A percentile compares a stretch with the other conserved stretches of the same genome.
These are phyloP conservation scores for Besnoitia besnoiti DNA, from an alignment of 169 alveolate genomes.

Conservation along the genomic window DNA sequence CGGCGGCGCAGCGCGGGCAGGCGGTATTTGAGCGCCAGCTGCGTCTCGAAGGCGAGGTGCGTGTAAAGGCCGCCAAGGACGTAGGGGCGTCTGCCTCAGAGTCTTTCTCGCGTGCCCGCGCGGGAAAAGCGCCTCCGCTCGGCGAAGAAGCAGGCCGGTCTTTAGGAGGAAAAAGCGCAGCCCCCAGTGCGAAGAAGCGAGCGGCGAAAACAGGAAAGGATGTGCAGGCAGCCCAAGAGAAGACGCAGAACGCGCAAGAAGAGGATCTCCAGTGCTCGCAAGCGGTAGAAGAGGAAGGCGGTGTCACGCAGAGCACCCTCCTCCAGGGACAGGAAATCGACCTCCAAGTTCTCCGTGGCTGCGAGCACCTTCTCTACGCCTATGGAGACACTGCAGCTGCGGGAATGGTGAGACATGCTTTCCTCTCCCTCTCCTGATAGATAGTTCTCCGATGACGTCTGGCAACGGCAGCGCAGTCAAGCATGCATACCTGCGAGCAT, in stretches of 20 bases:
- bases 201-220: not conserved
- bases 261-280: too few relatives aligned
- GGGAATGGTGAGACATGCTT: conserved; percentile 28
- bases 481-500: too few relatives aligned
- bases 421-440: too few relatives aligned
- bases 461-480: too few relatives aligned
- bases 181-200: not conserved
- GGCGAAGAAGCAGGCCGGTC: too few relatives aligned
- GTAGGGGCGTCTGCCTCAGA: too few relatives aligned
- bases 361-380: conserved; percentile 5
- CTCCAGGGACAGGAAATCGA: not conserved
- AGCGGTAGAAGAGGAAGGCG: too few relatives aligned
- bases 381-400: conserved; percentile 29
- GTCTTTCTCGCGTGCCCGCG: too few relatives aligned
- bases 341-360: not conserved
- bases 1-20: not conserved
- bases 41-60: not conserved
- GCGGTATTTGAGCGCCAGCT: not conserved
- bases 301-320: not conserved
- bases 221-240: not conserved
- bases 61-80: too few relatives aligned
- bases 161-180: not conserved
- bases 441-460: too few relatives aligned
- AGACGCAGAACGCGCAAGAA: not conserved
- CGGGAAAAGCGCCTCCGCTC: too few relatives aligned